These are phyloP conservation scores for Penicillium sp. DNA, from an alignment of 2,329 filamentous ascomycete genomes.

Conservation along the genomic window DNA sequence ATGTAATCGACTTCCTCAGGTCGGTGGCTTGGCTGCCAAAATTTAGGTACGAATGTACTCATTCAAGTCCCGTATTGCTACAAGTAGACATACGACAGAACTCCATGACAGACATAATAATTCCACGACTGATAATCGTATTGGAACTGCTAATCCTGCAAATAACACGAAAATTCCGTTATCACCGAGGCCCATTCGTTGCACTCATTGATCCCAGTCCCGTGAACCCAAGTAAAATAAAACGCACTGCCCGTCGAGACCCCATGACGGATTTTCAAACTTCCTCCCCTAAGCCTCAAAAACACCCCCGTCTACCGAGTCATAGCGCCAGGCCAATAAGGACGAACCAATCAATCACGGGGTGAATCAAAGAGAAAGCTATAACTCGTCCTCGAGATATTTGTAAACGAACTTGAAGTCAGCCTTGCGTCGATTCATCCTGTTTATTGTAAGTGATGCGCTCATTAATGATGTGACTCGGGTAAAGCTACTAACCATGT, in stretches of 20 bases:
- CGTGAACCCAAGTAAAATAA: conserved; percentile 18
- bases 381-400: conserved; percentile 91
- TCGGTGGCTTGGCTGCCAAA: neutral
- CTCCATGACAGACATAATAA: neutral
- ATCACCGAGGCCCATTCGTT: conserved; percentile 32
- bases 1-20: neutral
- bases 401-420: conserved; percentile 99
- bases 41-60: conserved; percentile 1
- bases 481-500: conserved; percentile 69
- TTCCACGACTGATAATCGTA: neutral
- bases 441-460: conserved; percentile 40
- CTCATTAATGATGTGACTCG: conserved; percentile 8
- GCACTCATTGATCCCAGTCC: conserved; percentile 27
- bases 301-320: conserved; percentile 7
- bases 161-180: conserved; percentile 28
- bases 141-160: conserved; percentile 8
- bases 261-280: conserved; percentile 15
- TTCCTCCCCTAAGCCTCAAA: conserved; percentile 8
- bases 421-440: conserved; percentile 98
- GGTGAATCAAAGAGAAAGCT: conserved; percentile 18
- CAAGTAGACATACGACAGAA: neutral
- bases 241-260: conserved; percentile 10
- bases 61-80: neutral
- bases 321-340: conserved; percentile 5
- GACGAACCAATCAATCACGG: conserved; percentile 7